Base-by-base conservation (phyloP, 179 eudicot genomes). In the Dionaea muscipula region DNA sequence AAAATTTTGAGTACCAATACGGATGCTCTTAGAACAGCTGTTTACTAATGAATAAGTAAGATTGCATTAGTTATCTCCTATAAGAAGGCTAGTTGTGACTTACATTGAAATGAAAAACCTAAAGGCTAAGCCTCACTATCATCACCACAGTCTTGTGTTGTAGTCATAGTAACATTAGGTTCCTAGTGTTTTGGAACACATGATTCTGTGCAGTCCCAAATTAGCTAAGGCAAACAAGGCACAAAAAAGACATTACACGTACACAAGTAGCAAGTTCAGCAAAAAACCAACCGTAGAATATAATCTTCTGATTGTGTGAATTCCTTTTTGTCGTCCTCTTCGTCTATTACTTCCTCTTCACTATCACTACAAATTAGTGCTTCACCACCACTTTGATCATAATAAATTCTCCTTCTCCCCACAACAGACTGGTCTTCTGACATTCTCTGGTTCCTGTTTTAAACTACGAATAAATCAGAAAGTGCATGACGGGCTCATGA, bases 361-460 rank as follows among this genome's bases (percentile, higher is more conserved):
- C 99, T 93, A 57, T 93, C 99, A 71, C 99, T 93, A 57, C 86
- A 79, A 56, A 93, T 85, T 54, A 93, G 70, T 59, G 99, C 89
- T 66, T 93, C 99, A 18, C 96, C 99, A 7, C 95, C 96, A 69
- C 52, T 79, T 68, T 71, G 95, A 69, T 88, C 99, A 66, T 93
- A 93, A 65, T 93, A 93, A 53, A 88, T 93, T 71, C 99, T 79
- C 73, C 96, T 81, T 58, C 99, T 75, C 56, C 99, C 99, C 11
- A 93, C 80, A 38, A 93, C 96, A 37, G 99, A 93, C 57, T 93
- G 99, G 60, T 93, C 99, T 63, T 88, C 99, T 2, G 94, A 61
- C 99, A 93, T 93, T 73, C 95, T 85, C 64, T 83, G 99, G 60
- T 93, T 93, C 74, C 96, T 93, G 84, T 62, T 67, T 35, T 46